phyloP scores from a whole-genome alignment of 805 yeast species.

The Saccharomycopsis malanga region DNA sequence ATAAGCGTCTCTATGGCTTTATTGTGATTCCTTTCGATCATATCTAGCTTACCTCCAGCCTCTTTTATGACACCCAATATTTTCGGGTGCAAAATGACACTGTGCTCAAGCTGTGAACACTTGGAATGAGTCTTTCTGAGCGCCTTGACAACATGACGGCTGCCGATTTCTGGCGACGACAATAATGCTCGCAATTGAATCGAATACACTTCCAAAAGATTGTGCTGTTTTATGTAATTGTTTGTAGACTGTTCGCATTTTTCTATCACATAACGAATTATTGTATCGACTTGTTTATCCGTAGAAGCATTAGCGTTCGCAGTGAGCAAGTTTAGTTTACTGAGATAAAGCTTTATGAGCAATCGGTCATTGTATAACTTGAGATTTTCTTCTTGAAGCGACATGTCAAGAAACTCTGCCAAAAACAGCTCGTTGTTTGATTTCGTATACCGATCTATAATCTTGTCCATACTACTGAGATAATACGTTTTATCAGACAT shows the following conservation, averaged over 20 bases:
- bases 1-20: constrained; percentile 46
- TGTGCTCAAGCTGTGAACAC: constrained; percentile 37
- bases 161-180: background rate
- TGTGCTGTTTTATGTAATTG: constrained; percentile 41
- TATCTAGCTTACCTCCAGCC: constrained; percentile 64
- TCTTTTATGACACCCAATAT: constrained; percentile 70
- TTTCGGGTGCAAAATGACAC: constrained; percentile 70
- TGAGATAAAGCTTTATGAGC: constrained; percentile 42
- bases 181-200: constrained; percentile 41
- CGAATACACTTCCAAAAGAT: constrained; percentile 57
- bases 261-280: constrained; percentile 30
- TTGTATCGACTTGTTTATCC: constrained; percentile 27
- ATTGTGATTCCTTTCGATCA: constrained; percentile 53
- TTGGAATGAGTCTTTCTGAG: constrained; percentile 39
- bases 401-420: constrained; percentile 29
- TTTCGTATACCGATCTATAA: constrained; percentile 31
- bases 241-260: constrained; percentile 32
- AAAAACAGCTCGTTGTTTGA: constrained; percentile 28
- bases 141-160: background rate
- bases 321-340: constrained; percentile 34
- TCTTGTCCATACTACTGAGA: constrained; percentile 35
- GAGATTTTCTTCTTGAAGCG: constrained; percentile 25
- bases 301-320: constrained; percentile 23
- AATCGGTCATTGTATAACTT: constrained; percentile 32
- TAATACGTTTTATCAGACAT: constrained; percentile 31